Base-by-base conservation (phyloP, 257 asterid species). In the Capsicum chinense region DNA sequence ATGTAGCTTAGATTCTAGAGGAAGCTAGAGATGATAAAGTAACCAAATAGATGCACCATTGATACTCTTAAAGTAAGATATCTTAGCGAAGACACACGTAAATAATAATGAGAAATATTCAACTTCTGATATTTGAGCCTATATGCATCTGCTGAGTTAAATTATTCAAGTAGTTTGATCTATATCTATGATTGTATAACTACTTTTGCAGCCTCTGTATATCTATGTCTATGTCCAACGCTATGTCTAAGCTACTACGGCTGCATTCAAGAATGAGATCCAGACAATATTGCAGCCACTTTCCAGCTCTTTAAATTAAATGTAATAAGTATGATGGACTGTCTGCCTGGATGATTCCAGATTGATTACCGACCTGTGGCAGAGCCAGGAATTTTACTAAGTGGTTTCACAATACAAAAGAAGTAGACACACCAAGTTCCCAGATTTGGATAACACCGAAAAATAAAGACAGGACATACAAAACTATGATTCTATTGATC, bases 381-480 rank as follows among this genome's bases (percentile, higher is more conserved):
- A 39, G 44, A 39, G 44, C 44, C 44, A 39, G 2, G 44, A 39
- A 4, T 39, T 39, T 39, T 39, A 39, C 44, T 39, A 39, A 39
- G 44, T 5, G 3, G 44, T 39, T 3, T 39, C 44, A 3, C 44
- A 39, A 39, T 39, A 39, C 5, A 39, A 39, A 39, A 39, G 44
- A 39, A 39, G 3, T 39, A 39, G 44, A 39, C 44, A 39, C 44
- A 39, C 5, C 44, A 4, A 39, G 44, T 39, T 39, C 47, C 21
- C n/a, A 74, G 58, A 50, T 44, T 50, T 74, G 62, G 80, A 60
- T 16, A 50, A 52, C 81, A 76, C 15, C 4, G 81, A 52, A 76
- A 76, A 52, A 76, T 52, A 44, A 50, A 52, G 47, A 52, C 47
- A 1, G 42, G 81, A 19, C 62, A 14, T 76, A 52, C 6, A 21